Evolutionary conservation across 768 basidiomycete species (phyloP), one percentile per base, ranked within the genome.

Genomic region (Calocera viscosa): DNA sequence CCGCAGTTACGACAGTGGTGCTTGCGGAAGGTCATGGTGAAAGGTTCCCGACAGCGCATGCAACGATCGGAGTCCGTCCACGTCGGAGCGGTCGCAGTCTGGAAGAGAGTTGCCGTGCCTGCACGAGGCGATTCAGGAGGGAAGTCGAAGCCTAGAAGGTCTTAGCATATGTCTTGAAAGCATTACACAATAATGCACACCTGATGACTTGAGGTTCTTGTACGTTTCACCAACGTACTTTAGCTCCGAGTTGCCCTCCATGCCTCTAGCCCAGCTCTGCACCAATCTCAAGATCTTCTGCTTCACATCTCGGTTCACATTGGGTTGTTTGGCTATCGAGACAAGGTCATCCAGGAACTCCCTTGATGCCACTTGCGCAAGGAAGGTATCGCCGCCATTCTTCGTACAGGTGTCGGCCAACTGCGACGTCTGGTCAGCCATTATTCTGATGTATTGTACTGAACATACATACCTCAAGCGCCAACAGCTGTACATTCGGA

Each of bases 1-100:
- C 96, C 96, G 77, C 96, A 99, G 75, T 97, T 97, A 16, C 96
- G 86, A 74, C 96, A 99, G 73, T 99, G 96, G 72, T 99, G 96
- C 74, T 97, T 97, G 64, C 96, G 84, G 74, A 98, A 98, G 33
- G 94, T 96, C 74, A 97, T 94, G 0, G 87, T 84, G 76, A 99
- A 99, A 0, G 91, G 75, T 0, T 89, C 87, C 19, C 96, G 84
- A 76, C 96, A 99, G 22, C 93, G 86, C 67, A 95, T 84, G 75
- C 96, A 99, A 17, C 94, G 84, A 53, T 96, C 92, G 0, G 93
- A 93, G 74, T 98, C 95, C 49, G 92, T 89, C 96, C 96, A 99
- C 74, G 95, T 91, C 1, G 96, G 96, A 0, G 96, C 90, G 0
- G 88, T 91, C 72, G 88, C 83, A 0, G 93, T 93, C 73, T 93